Evolutionary conservation across 495 filamentous ascomycete species (phyloP).

Genomic region (Penicillium cataractarum): DNA sequence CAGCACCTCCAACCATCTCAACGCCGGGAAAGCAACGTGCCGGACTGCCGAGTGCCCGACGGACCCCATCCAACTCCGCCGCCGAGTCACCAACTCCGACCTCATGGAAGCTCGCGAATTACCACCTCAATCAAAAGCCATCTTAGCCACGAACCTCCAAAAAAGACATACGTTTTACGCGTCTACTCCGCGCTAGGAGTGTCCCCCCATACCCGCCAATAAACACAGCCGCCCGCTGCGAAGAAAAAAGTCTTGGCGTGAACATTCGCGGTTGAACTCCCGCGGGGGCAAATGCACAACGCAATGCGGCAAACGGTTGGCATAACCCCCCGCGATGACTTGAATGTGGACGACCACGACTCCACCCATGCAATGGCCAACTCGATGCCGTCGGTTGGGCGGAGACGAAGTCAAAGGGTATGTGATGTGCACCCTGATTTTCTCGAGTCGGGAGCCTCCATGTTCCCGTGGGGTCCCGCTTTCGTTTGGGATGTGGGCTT

Average conservation of each 20-base stretch:
- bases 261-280: constrained; percentile 12
- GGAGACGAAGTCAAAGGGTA: constrained; percentile 23
- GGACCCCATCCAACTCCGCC: background rate
- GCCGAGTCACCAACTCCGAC: background rate
- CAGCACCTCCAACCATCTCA: background rate
- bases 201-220: constrained; percentile 1
- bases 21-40: background rate
- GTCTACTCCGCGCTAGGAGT: constrained; percentile 7
- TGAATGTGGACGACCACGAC: constrained; percentile 13
- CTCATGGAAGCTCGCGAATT: too few species aligned
- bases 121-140: background rate
- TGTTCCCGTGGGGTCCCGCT: background rate
- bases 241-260: constrained; percentile 24
- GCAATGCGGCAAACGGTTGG: constrained; percentile 20
- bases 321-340: constrained; percentile 18
- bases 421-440: background rate
- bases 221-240: background rate
- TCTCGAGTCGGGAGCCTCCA: too few species aligned
- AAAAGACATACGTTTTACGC: background rate
- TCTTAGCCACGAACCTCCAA: background rate
- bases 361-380: constrained; percentile 17
- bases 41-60: background rate
- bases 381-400: background rate
- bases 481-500: background rate
- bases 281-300: constrained; percentile 25